These are phyloP conservation scores for Neurospora sp. DNA, from an alignment of 2,329 filamentous ascomycete species.

Conservation along the genomic window DNA sequence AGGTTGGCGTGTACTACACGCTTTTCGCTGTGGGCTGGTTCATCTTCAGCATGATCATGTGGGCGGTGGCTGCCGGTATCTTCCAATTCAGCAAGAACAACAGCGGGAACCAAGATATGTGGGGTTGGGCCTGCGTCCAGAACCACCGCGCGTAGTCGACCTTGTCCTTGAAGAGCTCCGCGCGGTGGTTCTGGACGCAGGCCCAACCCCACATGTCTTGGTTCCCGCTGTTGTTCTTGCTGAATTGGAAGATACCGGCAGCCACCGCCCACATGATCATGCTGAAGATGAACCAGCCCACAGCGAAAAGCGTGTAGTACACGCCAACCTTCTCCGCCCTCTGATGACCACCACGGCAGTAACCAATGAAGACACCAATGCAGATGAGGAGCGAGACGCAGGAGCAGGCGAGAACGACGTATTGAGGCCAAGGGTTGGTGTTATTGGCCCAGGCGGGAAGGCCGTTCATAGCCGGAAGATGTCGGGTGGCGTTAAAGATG, in stretches of 20 bases:
- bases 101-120: too few species aligned
- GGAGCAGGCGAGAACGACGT: conserved; percentile 68
- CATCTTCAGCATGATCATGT: too few species aligned
- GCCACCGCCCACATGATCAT: conserved; percentile 87
- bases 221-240: conserved; percentile 60
- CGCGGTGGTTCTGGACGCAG: conserved; percentile 81
- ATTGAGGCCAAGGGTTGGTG: conserved; percentile 83
- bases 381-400: conserved; percentile 74
- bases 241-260: conserved; percentile 73
- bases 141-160: conserved; percentile 81
- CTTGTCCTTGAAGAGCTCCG: conserved; percentile 66
- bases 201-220: conserved; percentile 98
- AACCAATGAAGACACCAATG: conserved; percentile 70
- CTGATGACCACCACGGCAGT: conserved; percentile 79
- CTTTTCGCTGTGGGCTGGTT: too few species aligned
- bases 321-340: conserved; percentile 87
- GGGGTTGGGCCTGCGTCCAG: too few species aligned
- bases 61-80: too few species aligned
- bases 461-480: conserved; percentile 64
- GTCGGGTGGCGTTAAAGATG: conserved; percentile 84
- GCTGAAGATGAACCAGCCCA: conserved; percentile 88
- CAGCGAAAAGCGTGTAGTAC: conserved; percentile 91
- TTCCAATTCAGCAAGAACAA: too few species aligned
- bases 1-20: too few species aligned
- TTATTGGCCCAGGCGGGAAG: conserved; percentile 75